A percentile compares a stretch with the other conserved stretches of the same genome.
phyloP scores from a whole-genome alignment of 2,329 filamentous ascomycete species.

The Pestalotiopsis sp. region DNA sequence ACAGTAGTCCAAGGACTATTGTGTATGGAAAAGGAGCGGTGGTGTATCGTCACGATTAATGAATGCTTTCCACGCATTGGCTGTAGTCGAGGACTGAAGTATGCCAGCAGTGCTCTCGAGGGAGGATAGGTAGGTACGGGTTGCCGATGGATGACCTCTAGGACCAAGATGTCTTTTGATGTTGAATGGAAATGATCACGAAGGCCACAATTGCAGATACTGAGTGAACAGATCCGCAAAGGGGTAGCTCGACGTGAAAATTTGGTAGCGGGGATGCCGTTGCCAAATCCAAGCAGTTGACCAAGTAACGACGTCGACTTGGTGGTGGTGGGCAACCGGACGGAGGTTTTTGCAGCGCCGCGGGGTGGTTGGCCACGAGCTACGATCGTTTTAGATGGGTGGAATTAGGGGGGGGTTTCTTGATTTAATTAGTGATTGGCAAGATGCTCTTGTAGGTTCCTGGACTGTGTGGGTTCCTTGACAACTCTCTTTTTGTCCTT shows the following conservation, averaged over 20 bases:
- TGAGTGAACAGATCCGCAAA: slow-evolving; percentile 19
- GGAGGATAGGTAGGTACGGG: background rate
- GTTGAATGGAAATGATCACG: background rate
- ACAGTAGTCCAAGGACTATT: slow-evolving; percentile 23
- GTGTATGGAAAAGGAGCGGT: slow-evolving; percentile 23
- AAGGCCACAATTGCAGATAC: slow-evolving; percentile 13
- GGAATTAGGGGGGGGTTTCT: background rate
- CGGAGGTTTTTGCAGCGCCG: slow-evolving; percentile 10
- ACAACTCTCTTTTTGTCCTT: background rate
- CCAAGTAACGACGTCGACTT: slow-evolving; percentile 10
- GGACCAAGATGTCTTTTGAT: background rate
- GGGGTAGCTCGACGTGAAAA: slow-evolving; percentile 1
- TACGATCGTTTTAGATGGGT: background rate
- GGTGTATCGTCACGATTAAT: slow-evolving; percentile 27
- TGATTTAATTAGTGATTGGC: background rate
- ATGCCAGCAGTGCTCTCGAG: slow-evolving; percentile 2
- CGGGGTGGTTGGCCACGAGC: slow-evolving; percentile 7
- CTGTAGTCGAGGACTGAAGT: slow-evolving; percentile 13
- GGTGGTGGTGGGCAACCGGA: slow-evolving; percentile 10
- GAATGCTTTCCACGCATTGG: slow-evolving; percentile 24
- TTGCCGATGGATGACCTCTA: background rate
- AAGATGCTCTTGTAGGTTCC: background rate
- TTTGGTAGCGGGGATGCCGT: slow-evolving; percentile 7
- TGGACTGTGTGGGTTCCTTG: background rate
- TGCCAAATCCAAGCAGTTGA: slow-evolving; percentile 1